Percentiles rank a stretch among this genome's conserved stretches.
Conservation (phyloP, 352 stramenopile genomes). For the Phytopythium aichiense region DNA sequence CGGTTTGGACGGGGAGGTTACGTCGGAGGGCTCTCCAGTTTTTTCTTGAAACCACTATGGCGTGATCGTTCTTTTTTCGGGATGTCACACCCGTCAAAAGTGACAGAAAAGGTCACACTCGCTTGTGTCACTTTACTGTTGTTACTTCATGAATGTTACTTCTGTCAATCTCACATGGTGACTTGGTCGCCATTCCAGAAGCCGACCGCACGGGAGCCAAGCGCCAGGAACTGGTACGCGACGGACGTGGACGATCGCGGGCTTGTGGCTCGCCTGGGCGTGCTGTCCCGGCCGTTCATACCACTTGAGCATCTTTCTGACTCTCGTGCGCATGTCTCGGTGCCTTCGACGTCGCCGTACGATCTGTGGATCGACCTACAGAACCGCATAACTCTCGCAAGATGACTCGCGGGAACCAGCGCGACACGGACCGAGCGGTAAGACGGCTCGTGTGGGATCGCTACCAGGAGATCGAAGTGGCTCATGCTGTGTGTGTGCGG, state of each 20-base stretch:
- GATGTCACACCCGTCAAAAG: neutral
- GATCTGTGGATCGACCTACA: neutral
- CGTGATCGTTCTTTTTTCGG: neutral
- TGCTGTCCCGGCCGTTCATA: neutral
- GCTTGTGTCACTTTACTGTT: too few species aligned
- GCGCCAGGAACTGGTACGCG: too few species aligned
- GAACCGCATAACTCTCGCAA: neutral
- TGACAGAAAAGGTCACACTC: too few species aligned
- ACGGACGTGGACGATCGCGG: too few species aligned
- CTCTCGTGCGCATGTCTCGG: neutral
- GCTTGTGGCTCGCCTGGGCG: too few species aligned
- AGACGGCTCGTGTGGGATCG: neutral
- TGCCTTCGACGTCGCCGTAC: neutral
- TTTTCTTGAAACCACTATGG: neutral
- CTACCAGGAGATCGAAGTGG: too few species aligned
- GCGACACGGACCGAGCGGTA: conserved; percentile 69
- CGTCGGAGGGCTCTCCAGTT: neutral
- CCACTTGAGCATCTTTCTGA: neutral
- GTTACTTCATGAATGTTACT: too few species aligned
- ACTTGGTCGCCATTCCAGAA: too few species aligned
- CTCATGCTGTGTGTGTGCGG: neutral
- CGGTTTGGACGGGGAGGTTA: conserved; percentile 1
- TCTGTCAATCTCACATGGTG: too few species aligned
- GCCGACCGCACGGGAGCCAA: too few species aligned
- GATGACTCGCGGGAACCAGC: conserved; percentile 84